Evolutionary conservation across 2,329 filamentous ascomycete genomes (phyloP).

Genomic region (Aspergillus hortae): DNA sequence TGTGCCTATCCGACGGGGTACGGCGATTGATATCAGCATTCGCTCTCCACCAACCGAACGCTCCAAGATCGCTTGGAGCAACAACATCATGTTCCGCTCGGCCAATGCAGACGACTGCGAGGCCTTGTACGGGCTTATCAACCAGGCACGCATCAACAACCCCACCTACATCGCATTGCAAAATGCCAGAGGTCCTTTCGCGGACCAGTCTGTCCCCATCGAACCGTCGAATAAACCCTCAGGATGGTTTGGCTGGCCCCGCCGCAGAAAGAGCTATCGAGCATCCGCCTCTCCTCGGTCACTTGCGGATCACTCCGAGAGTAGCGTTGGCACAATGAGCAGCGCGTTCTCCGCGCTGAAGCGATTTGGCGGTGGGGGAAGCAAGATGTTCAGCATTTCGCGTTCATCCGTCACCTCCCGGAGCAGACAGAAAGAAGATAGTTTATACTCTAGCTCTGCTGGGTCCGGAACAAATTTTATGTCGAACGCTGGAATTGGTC

Average conservation of each 20-base stretch:
- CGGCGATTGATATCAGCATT: conserved; percentile 88
- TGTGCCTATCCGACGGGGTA: conserved; percentile 85
- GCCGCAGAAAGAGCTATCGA: conserved; percentile 52
- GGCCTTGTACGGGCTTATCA: conserved; percentile 78
- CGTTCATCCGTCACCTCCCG: conserved; percentile 68
- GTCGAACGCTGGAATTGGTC: conserved; percentile 57
- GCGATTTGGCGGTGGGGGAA: conserved; percentile 64
- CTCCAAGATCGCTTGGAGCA: conserved; percentile 65
- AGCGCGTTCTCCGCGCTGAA: conserved; percentile 76
- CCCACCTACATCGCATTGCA: conserved; percentile 79
- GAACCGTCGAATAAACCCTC: conserved; percentile 43
- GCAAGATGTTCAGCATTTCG: conserved; percentile 76
- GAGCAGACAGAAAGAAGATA: conserved; percentile 47
- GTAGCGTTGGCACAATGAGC: conserved; percentile 71
- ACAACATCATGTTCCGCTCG: conserved; percentile 89
- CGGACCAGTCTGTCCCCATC: conserved; percentile 51
- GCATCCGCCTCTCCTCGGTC: conserved; percentile 55
- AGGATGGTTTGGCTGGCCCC: conserved; percentile 50
- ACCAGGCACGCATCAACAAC: conserved; percentile 86
- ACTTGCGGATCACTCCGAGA: conserved; percentile 63
- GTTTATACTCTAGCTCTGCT: conserved; percentile 58
- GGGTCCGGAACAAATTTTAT: conserved; percentile 46
- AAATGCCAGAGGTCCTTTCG: conserved; percentile 62
- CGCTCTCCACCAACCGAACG: conserved; percentile 75
- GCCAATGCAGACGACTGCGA: conserved; percentile 73